phyloP scores from a whole-genome alignment of 1,139 yeast species.

The Maudiozyma humilis region DNA sequence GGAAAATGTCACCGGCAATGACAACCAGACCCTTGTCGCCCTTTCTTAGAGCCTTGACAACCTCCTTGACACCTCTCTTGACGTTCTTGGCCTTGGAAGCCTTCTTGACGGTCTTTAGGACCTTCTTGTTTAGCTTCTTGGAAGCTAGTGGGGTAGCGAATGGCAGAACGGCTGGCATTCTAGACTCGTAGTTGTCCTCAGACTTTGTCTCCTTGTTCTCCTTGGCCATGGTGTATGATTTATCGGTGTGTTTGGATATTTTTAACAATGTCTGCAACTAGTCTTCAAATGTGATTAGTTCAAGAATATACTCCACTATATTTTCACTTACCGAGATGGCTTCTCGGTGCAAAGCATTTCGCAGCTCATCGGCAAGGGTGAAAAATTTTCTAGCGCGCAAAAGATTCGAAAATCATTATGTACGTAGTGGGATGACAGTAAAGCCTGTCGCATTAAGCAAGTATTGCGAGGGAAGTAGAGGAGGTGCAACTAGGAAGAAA shows the following conservation, averaged over 20 bases:
- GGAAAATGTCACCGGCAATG: slow-evolving; percentile 96
- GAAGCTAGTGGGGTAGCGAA: slow-evolving; percentile 95
- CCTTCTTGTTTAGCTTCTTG: slow-evolving; percentile 90
- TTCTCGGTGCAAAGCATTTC: not conserved
- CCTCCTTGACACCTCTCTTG: slow-evolving; percentile 98
- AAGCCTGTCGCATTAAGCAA: not conserved
- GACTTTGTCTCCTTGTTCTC: slow-evolving; percentile 32
- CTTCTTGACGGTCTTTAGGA: slow-evolving; percentile 89
- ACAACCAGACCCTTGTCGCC: slow-evolving; percentile 96
- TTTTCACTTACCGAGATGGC: not conserved
- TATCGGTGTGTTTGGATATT: not conserved
- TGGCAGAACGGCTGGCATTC: slow-evolving; percentile 83
- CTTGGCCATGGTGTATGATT: slow-evolving; percentile 24
- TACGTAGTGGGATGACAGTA: not conserved
- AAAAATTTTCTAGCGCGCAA: slow-evolving; percentile 8
- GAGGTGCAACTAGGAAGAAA: not conserved
- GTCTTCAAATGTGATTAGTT: too few species aligned
- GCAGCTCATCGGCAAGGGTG: slow-evolving; percentile 9
- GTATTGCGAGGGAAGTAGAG: too few species aligned
- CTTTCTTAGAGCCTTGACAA: slow-evolving; percentile 92
- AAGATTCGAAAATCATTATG: not conserved
- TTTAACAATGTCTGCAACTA: too few species aligned
- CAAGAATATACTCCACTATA: too few species aligned
- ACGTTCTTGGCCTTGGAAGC: slow-evolving; percentile 98
- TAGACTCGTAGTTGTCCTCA: slow-evolving; percentile 82